Conservation (phyloP, 208 protist genomes). For the Leishmania guyanensis region DNA sequence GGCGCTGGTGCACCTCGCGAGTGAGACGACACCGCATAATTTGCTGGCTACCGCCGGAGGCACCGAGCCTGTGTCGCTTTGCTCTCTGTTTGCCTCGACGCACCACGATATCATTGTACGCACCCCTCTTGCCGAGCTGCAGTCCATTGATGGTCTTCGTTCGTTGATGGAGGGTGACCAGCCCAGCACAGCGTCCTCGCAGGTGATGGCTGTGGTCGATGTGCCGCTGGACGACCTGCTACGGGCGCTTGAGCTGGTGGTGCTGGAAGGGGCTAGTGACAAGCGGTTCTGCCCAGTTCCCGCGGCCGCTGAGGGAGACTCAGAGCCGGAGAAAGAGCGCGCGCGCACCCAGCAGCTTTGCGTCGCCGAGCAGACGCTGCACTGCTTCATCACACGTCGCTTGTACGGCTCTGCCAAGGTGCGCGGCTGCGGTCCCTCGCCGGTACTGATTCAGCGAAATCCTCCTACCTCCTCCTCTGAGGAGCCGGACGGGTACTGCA, state of each 20-base stretch:
- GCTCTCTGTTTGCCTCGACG: conserved; percentile 1
- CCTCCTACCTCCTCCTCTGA: conserved; percentile 61
- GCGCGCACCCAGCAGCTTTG: conserved; percentile 1
- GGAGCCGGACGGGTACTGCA: conserved; percentile 75
- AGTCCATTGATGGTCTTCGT: conserved; percentile 25
- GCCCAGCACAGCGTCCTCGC: background rate
- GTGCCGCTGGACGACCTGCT: conserved; percentile 35
- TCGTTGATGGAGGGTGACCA: background rate
- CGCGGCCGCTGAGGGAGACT: background rate
- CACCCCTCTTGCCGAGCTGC: conserved; percentile 21
- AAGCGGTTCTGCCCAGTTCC: conserved; percentile 25
- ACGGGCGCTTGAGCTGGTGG: conserved; percentile 44
- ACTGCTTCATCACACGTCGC: conserved; percentile 74
- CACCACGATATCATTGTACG: conserved; percentile 29
- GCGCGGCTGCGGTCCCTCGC: conserved; percentile 47
- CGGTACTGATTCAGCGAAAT: conserved; percentile 42
- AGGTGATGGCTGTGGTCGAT: conserved; percentile 21
- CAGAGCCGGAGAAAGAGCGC: background rate
- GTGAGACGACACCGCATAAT: background rate
- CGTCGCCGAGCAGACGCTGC: conserved; percentile 54
- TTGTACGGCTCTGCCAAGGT: conserved; percentile 49
- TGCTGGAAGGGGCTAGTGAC: conserved; percentile 41
- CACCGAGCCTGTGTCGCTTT: conserved; percentile 12
- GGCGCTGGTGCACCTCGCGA: conserved; percentile 32
- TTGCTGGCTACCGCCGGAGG: background rate